A percentile compares a stretch with the other conserved stretches of the same genome.
phyloP scores from a whole-genome alignment of 441 rosid genomes.

The Rhodomyrtus psidioides region DNA sequence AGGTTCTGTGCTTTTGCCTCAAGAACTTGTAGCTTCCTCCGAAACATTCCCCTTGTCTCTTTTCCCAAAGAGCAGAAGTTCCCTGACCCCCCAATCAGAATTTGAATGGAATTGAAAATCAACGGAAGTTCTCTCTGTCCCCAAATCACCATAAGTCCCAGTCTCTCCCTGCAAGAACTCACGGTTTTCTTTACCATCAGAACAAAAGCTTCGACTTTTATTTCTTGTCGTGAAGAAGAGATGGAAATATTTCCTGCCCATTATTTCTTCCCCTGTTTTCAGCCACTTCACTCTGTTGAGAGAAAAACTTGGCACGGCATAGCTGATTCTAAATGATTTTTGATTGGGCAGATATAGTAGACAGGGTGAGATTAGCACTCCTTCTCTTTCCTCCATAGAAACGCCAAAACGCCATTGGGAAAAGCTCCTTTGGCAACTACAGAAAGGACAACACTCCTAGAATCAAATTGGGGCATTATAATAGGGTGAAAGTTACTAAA shows the following conservation, averaged over 20 bases:
- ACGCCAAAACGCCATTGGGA: conserved; percentile 38
- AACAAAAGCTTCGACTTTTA: not conserved
- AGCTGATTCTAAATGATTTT: not conserved
- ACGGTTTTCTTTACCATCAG: not conserved
- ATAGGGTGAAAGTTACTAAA: not conserved
- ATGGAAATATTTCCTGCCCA: not conserved
- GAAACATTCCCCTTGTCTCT: not conserved
- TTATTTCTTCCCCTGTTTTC: not conserved
- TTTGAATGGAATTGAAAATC: not conserved
- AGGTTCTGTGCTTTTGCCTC: not conserved
- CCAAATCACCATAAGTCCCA: not conserved
- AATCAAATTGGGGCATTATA: conserved; percentile 4
- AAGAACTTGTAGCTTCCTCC: not conserved
- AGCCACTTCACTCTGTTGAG: not conserved
- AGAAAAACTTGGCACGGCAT: not conserved
- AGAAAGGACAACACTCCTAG: conserved; percentile 26
- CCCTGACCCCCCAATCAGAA: not conserved
- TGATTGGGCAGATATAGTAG: not conserved
- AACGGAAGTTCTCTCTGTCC: not conserved
- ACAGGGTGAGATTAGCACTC: conserved; percentile 15
- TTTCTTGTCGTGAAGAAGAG: not conserved
- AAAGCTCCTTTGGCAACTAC: conserved; percentile 38
- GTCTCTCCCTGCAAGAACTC: not conserved
- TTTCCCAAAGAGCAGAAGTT: not conserved
- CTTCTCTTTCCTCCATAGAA: conserved; percentile 10